phyloP scores from a whole-genome alignment of 331 rosid genomes.

The Cydonia oblonga region DNA sequence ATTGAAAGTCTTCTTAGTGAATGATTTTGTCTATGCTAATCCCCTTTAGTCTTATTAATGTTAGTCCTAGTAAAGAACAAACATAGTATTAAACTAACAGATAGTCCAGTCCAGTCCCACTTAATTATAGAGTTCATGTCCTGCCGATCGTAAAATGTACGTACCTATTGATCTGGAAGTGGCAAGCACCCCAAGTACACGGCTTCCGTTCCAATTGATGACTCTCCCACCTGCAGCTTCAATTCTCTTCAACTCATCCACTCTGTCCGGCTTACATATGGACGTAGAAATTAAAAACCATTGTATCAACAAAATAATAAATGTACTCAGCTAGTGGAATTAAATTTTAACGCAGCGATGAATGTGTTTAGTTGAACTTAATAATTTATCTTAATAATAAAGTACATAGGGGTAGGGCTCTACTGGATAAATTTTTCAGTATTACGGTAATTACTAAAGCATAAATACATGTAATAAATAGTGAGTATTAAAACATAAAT shows the following conservation, averaged over 20 bases:
- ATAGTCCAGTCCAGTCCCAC: too few relatives aligned
- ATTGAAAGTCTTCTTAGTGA: too few relatives aligned
- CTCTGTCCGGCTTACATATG: slow-evolving; percentile 49
- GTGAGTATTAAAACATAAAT: too few relatives aligned
- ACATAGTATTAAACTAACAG: too few relatives aligned
- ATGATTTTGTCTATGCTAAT: too few relatives aligned
- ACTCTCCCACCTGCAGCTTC: slow-evolving; percentile 91
- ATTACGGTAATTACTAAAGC: too few relatives aligned
- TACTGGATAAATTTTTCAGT: too few relatives aligned
- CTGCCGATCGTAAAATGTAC: background rate
- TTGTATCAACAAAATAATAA: background rate
- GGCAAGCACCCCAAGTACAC: slow-evolving; percentile 84
- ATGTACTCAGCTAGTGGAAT: background rate
- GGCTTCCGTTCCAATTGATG: slow-evolving; percentile 81
- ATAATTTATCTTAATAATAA: background rate
- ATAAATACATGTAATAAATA: too few relatives aligned
- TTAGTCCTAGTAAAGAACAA: too few relatives aligned
- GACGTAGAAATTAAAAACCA: background rate
- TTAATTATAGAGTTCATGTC: background rate
- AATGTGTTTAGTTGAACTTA: background rate
- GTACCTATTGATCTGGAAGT: slow-evolving; percentile 93
- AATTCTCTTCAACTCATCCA: slow-evolving; percentile 82
- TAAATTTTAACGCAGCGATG: background rate
- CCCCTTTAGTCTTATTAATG: too few relatives aligned
- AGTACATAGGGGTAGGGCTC: background rate